Evolutionary conservation across 129 eudicot species (phyloP), one percentile per base, ranked within the genome.

Genomic region (Centella asiatica): DNA sequence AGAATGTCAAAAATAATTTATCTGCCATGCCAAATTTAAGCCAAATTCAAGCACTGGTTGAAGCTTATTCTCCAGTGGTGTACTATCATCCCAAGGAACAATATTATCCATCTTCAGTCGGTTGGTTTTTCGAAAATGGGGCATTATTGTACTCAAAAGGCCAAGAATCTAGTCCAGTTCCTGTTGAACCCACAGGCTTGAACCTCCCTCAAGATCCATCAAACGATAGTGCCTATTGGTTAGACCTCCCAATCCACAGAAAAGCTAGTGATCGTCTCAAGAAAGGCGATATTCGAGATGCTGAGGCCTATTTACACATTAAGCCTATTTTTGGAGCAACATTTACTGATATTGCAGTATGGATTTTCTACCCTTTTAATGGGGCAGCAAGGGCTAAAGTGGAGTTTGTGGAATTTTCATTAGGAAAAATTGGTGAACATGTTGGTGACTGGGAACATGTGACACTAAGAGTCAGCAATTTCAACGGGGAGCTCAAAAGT

Each of bases 361-460:
- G 58, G 58, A 32, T 52, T 33, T 52, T 52, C 58, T 52, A 52
- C 58, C 58, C 58, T 4, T 52, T 13, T 13, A 52, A 52, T 52
- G 58, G 58, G 12, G 32, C 20, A 0, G 19, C 8, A 23, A 52
- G 26, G 14, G 14, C 26, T 13, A 11, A 51, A 13, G 1, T 25
- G 12, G 57, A 3, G 29, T 14, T 1, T 31, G 1, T 12, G 0
- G 25, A 18, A 0, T 2, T 25, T 2, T 8, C n/a, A 12, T 1
- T 25, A 9, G 31, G 31, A 12, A 18, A 12, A 17, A 17, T 51
- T 0, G 57, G 57, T 0, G 57, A 51, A 28, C 57, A 51, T 25
- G 57, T 51, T 0, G 5, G 58, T 52, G 58, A 52, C n/a, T 52
- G 58, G 58, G 58, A 52, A 52, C 58, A 52, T 4, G 58, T 52